phyloP scores from a whole-genome alignment of 2,329 filamentous ascomycete genomes.

The Fusarium sp. region DNA sequence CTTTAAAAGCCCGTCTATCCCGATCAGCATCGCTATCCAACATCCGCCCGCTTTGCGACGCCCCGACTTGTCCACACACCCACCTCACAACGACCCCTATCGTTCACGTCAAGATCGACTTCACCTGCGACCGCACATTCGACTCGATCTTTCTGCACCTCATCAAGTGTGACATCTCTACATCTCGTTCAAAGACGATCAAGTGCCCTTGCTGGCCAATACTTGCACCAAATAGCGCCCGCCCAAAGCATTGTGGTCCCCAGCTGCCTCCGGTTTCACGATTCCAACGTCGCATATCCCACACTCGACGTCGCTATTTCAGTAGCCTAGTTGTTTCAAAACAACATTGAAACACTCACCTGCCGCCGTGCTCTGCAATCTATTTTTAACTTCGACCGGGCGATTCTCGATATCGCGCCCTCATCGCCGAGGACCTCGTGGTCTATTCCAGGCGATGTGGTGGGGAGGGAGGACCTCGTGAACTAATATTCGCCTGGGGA shows the following conservation, averaged over 20 bases:
- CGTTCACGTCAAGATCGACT: constrained; percentile 16
- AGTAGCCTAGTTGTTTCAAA: constrained; percentile 2
- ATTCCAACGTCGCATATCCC: constrained; percentile 7
- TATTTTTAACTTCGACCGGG: constrained; percentile 9
- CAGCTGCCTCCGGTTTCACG: constrained; percentile 14
- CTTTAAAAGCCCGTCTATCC: not conserved
- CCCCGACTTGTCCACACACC: constrained; percentile 25
- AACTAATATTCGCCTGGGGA: constrained; percentile 53
- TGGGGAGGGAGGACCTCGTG: constrained; percentile 59
- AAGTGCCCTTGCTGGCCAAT: not conserved
- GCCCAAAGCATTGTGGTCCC: constrained; percentile 3
- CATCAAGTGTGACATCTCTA: constrained; percentile 1
- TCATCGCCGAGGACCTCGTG: constrained; percentile 41
- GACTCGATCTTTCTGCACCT: not conserved
- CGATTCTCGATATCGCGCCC: constrained; percentile 39
- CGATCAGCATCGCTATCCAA: constrained; percentile 15
- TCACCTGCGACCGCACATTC: not conserved
- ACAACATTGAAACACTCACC: constrained; percentile 2
- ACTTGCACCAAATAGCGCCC: not conserved
- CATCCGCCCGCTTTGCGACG: constrained; percentile 35
- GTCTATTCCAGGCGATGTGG: constrained; percentile 62
- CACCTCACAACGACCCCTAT: constrained; percentile 22
- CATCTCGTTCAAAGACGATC: not conserved
- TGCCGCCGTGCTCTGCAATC: not conserved
- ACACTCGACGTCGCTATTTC: not conserved